phyloP scores from a whole-genome alignment of 2,329 filamentous ascomycete genomes.

The Aureobasidium sp. region DNA sequence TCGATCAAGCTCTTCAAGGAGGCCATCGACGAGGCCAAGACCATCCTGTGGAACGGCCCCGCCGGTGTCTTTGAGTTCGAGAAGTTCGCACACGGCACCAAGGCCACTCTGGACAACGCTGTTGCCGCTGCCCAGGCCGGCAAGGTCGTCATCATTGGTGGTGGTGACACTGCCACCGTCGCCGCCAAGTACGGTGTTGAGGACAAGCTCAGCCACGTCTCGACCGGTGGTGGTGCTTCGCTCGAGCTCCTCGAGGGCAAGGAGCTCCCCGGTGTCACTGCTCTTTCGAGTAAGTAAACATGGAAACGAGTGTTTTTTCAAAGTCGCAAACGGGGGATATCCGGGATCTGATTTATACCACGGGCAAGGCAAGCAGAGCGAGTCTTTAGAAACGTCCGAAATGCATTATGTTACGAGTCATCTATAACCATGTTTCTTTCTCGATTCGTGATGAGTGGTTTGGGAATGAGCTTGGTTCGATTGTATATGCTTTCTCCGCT shows the following conservation, averaged over 20 bases:
- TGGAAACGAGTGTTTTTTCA: not conserved
- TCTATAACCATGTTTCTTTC: not conserved
- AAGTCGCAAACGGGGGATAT: slow-evolving; percentile 8
- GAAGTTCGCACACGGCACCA: slow-evolving; percentile 85
- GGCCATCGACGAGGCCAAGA: slow-evolving; percentile 80
- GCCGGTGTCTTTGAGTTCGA: slow-evolving; percentile 97
- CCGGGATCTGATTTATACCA: slow-evolving; percentile 12
- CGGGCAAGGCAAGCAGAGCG: slow-evolving; percentile 10
- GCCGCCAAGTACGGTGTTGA: slow-evolving; percentile 95
- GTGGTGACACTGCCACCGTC: slow-evolving; percentile 95
- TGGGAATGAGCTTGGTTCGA: not conserved
- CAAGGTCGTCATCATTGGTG: slow-evolving; percentile 97
- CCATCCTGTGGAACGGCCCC: slow-evolving; percentile 98
- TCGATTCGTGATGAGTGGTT: not conserved
- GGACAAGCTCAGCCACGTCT: slow-evolving; percentile 96
- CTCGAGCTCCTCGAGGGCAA: slow-evolving; percentile 97
- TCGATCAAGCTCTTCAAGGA: slow-evolving; percentile 80
- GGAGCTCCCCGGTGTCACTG: slow-evolving; percentile 85
- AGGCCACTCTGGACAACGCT: slow-evolving; percentile 80
- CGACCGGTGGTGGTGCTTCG: slow-evolving; percentile 89
- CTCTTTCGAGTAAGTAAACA: slow-evolving; percentile 69
- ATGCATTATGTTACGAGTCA: slow-evolving; percentile 12
- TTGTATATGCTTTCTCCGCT: not conserved
- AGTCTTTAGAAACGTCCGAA: slow-evolving; percentile 11
- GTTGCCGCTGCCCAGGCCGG: slow-evolving; percentile 71